Conservation (phyloP, 2,329 filamentous ascomycete species). For the Nigrospora sphaerica region DNA sequence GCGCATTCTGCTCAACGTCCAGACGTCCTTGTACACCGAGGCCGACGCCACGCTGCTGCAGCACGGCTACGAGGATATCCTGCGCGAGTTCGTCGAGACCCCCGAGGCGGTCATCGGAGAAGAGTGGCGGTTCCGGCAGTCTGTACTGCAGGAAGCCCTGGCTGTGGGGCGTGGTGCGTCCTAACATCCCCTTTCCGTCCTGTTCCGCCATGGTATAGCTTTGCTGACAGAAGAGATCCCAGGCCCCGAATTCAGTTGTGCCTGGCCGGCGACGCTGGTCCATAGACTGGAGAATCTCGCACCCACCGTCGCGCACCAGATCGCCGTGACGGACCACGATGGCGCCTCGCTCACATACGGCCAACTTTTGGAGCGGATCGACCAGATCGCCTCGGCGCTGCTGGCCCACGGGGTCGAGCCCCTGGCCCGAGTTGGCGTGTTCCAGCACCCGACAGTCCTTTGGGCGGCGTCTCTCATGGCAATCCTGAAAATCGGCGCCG, state of each 20-base stretch:
- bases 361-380: not conserved
- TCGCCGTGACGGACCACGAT: not conserved
- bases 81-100: not conserved
- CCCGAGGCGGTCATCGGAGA: not conserved
- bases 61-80: not conserved
- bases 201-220: not conserved
- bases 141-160: not conserved
- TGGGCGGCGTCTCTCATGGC: constrained; percentile 8
- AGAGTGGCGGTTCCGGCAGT: not conserved
- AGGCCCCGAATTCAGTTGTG: not conserved
- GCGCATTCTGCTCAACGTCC: not conserved
- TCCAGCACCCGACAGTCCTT: not conserved
- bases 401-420: not conserved
- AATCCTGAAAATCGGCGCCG: constrained; percentile 20
- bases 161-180: not conserved
- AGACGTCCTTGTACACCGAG: not conserved
- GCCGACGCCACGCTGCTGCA: not conserved
- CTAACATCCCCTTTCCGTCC: not conserved
- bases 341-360: not conserved
- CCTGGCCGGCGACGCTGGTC: constrained; percentile 2
- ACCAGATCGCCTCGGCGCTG: not conserved
- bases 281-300: constrained; percentile 1
- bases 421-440: not conserved
- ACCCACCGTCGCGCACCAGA: not conserved
- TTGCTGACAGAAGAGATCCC: not conserved